Base-by-base conservation (phyloP, 140 eudicot species). In the Stevia rebaudiana region DNA sequence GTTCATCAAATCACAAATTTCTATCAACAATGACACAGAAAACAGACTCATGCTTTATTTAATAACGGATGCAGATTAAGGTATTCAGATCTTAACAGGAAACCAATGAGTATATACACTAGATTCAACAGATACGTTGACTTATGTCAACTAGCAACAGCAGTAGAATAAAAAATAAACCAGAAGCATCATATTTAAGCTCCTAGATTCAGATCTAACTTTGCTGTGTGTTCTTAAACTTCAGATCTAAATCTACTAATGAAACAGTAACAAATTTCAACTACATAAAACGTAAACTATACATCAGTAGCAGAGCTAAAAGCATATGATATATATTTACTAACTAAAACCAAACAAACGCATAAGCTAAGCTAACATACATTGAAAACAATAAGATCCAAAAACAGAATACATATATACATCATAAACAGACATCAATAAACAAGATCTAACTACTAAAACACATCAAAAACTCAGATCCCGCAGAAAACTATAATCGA, bases 181-280 rank as follows among this genome's bases (percentile, higher is more conserved):
- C 12, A 28, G 10, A 18, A 1, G 1, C 7, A 44, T 11, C 28
- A 18, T 1, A 6, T 12, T 19, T 19, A 1, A 46, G 2, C 23
- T n/a, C 67, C 49, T 16, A 69, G 5, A 57, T 22, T 30, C 59
- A 44, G 74, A 69, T 69, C 67, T 25, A 31, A 3, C 5, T 50
- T 50, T 23, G 0, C 0, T 50, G 15, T 6, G 25, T 31, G 4
- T 65, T 37, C 4, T 3, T 13, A 13, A 0, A 0, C 3, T 22
- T 1, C 63, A 28, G 5, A 65, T 11, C 46, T 48, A 31, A 10
- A 37, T 10, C 4, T 46, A 28, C 56, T 13, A 0, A 13, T 23
- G 1, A 22, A 39, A 39, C 9, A 22, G 16, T 12, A 3, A 13
- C 41, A 12, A 22, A 1, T 2, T 24, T 12, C 39, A 3, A 53